These are phyloP conservation scores for Pseudogymnoascus sp. DNA, from an alignment of 2,329 filamentous ascomycete species.

Conservation along the genomic window DNA sequence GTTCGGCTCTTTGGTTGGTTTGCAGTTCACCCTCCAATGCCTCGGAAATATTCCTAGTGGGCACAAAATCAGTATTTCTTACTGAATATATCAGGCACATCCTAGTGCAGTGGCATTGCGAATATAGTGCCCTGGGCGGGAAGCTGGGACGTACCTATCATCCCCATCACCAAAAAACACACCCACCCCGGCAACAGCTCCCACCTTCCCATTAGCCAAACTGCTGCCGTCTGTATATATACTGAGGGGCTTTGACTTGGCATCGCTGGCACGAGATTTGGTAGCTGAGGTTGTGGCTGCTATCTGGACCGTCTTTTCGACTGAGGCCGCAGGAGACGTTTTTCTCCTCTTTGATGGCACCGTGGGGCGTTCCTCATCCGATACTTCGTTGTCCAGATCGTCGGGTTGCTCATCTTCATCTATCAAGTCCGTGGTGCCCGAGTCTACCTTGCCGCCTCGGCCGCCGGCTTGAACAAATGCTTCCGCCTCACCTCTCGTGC, in stretches of 20 bases:
- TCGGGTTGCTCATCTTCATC: constrained; percentile 22
- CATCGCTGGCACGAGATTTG: constrained; percentile 11
- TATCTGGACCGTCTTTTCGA: constrained; percentile 12
- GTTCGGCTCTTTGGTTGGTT: constrained; percentile 94
- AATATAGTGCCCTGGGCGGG: neutral
- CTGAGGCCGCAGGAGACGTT: constrained; percentile 29
- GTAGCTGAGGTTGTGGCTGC: constrained; percentile 12
- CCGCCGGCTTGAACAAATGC: constrained; percentile 54
- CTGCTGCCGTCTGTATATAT: constrained; percentile 59
- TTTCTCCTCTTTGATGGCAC: neutral
- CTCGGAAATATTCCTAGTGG: constrained; percentile 43
- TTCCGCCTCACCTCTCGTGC: constrained; percentile 62
- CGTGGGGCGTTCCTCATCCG: constrained; percentile 29
- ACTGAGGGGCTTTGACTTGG: constrained; percentile 25
- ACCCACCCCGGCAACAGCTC: constrained; percentile 51
- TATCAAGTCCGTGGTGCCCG: constrained; percentile 15
- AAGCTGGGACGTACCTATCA: constrained; percentile 34
- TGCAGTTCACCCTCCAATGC: constrained; percentile 40
- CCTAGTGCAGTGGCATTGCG: neutral
- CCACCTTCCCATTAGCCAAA: constrained; percentile 46
- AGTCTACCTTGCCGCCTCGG: neutral
- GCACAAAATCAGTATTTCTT: constrained; percentile 9
- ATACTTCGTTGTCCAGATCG: constrained; percentile 31
- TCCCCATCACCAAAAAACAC: constrained; percentile 54
- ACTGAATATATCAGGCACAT: neutral